Base-by-base conservation (phyloP, 805 yeast genomes). In the Pichia californica region DNA sequence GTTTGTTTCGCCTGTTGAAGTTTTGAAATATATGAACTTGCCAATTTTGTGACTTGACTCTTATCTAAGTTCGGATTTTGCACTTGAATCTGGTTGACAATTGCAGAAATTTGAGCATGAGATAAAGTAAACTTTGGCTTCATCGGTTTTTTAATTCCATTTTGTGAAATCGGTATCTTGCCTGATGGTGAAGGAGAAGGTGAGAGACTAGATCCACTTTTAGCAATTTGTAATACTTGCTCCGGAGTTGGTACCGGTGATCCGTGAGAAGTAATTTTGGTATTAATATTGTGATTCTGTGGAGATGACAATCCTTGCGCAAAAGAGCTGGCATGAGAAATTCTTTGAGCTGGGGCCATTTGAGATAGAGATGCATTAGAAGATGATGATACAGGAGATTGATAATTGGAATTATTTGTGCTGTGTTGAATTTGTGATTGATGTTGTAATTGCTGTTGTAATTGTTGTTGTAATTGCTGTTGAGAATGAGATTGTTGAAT, bases 41-140 rank as follows among this genome's bases (percentile, higher is more conserved):
- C 86, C 44, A 80, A 66, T 45, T 76, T 73, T 3, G 83, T 77
- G 1, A 81, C 84, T 52, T 81, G 83, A 44, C 76, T 81, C 47
- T 78, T 78, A 10, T 77, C 67, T 55, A 79, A 62, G 27, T 69
- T 73, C 2, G 88, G 88, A 56, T 81, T 75, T 52, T 79, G 79
- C n/a, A 72, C 63, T 55, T 80, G 84, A 42, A 81, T 80, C 36
- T 80, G 77, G 50, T 70, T 76, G 45, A 81, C 75, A 33, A 81
- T 72, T 1, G 83, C 81, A 9, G 83, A 72, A 4, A 81, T 83
- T 52, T 81, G 86, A 1, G 79, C 75, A 13, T 80, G 77, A 0
- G 79, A 73, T 58, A 78, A 74, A 27, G 50, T 52, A 31, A 63
- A 52, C 20, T 59, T 54, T 5, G 59, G 44, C 11, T 38, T 49